Base-by-base conservation (phyloP, 2,329 filamentous ascomycete species). In the Diaporthe caulivora region DNA sequence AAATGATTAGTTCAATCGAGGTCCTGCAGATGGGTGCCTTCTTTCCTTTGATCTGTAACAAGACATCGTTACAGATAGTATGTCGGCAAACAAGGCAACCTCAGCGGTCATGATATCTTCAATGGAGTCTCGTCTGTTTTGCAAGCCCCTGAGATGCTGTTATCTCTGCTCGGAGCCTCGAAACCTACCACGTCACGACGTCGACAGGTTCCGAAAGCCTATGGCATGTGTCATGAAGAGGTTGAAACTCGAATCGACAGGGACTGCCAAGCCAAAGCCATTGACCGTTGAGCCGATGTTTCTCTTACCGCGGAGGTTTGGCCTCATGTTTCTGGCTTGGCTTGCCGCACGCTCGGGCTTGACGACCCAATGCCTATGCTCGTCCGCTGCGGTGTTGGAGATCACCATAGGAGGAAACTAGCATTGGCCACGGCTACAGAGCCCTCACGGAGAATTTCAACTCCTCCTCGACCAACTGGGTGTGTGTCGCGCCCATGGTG, bases 301-400 rank as follows among this genome's bases (percentile, higher is more conserved):
- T 62, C 53, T 72, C 53, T 57, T 49, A 72, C 71, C 64, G 37
- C 44, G 54, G 58, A 42, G 57, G 71, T 72, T 72, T 72, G 71
- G 54, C 64, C 64, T 72, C 42, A 72, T 72, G 55, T 72, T 70
- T 55, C 62, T 67, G 31, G 44, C 53, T 72, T 62, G 71, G 64
- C 71, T 58, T 49, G 68, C 55, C 29, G 53, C 68, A 70, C 68
- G 68, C 53, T 70, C 68, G 49, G 68, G 53, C 51, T 40, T 70
- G 55, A 34, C 26, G 24, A 29, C 34, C 29, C 21, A 49, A 54
- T 37, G 40, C 21, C 67, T 34, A 18, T 58, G 24, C 34, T 49
- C 34, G 67, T 51, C n/a, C n/a, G 53, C 29, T 9, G 68, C 53
- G 15, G n/a, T 49, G 29, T 44, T 51, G 29, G 42, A 44, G 24